Evolutionary conservation across 495 filamentous ascomycete species (phyloP), one percentile per base, ranked within the genome.

Genomic region (Recurvomyces mirabilis): DNA sequence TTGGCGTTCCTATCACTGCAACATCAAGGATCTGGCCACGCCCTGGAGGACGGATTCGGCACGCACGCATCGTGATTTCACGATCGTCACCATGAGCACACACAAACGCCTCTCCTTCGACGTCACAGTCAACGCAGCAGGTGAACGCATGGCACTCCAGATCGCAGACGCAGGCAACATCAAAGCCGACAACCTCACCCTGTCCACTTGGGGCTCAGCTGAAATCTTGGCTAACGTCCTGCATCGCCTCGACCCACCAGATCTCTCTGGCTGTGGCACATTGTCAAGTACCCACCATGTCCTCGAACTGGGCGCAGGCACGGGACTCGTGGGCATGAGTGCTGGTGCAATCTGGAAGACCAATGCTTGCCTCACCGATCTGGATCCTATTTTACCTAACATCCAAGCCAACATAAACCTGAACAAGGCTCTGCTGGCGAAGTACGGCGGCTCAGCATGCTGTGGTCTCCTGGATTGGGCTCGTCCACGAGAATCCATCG

Each of bases 301-400:
- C 3, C 49, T 56, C 19, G 53, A 56, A 31, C 46, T 56, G 2
- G 53, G 53, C 17, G 53, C 53, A 1, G 53, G 53, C 4, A 48
- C 50, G 11, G 53, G 53, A 10, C 41, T 56, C 13, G 53, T 50
- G 0, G 53, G 53, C 1, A 41, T 56, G 5, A 41, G 52, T 11
- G 49, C 49, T 0, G 37, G 49, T 3, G 29, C 41, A 2, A 32
- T 52, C 5, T 53, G 53, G 49, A 26, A 39, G 5, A 34, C 29
- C 0, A 7, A 18, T 11, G 24, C 33, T 6, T 24, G 18, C n/a
- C 28, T 56, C 4, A 56, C 53, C 3, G 53, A 56, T 42, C 31
- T 56, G 12, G 5, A 24, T 1, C 29, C 40, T 6, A 49, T 56
- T 9, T 5, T 52, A 3, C 43, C 45, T 1, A 41, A 25, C 1